Percentiles rank a stretch among this genome's conserved stretches.
Conservation (phyloP, 73 alveolate genomes). For the Durusdinium trenchii region DNA sequence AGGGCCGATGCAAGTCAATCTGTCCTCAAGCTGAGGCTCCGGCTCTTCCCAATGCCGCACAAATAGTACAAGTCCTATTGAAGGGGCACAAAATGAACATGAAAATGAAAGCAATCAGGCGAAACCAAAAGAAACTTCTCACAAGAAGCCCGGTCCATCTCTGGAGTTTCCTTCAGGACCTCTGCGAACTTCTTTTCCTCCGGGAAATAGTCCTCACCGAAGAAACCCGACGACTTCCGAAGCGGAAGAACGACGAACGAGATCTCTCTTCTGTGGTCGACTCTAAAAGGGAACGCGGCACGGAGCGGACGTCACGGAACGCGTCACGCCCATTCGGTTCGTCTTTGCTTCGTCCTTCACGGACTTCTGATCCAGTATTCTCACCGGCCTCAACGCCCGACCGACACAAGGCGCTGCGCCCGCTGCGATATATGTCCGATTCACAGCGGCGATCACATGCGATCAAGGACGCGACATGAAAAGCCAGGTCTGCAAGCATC, state of each 20-base stretch:
- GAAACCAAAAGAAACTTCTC: not conserved
- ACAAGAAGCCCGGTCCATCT: conserved; percentile 52
- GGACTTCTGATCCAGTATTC: conserved; percentile 69
- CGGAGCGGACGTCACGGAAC: not conserved
- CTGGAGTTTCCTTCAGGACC: conserved; percentile 70
- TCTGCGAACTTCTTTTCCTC: conserved; percentile 73
- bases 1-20: not conserved
- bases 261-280: not conserved
- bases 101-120: not conserved
- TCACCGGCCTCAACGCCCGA: conserved; percentile 64
- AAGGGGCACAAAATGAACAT: not conserved
- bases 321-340: not conserved
- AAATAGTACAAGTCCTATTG: conserved; percentile 72
- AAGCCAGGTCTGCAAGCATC: too few species aligned
- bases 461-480: too few species aligned
- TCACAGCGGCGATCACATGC: too few species aligned
- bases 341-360: conserved; percentile 52
- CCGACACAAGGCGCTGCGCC: too few species aligned
- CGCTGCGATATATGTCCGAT: not conserved
- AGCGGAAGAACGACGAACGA: not conserved
- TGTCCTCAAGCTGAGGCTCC: not conserved
- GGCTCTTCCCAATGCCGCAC: conserved; percentile 83
- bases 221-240: not conserved
- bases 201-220: conserved; percentile 74
- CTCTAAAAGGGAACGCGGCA: not conserved